Evolutionary conservation across 345 rosid species (phyloP), one percentile per base, ranked within the genome.

Genomic region (Bruguiera sexangula): DNA sequence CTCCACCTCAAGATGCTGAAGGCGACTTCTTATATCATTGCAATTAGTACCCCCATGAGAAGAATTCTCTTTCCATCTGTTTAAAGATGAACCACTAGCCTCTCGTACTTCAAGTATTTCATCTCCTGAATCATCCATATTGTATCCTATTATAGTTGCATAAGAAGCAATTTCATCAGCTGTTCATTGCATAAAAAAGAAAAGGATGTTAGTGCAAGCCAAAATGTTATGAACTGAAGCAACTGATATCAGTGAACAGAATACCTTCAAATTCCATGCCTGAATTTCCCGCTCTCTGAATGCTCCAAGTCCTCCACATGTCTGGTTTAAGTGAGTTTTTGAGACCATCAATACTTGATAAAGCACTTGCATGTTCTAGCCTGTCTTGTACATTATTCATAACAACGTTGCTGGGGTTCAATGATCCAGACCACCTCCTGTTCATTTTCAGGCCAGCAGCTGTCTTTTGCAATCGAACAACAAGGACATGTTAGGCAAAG

Each of bases 231-330:
- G 62, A 53, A 48, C 63, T 58, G 52, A 56, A 67, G 54, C 58
- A 56, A 69, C 61, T 19, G 22, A 70, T 61, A 73, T 34, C 34
- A 68, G 58, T 24, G 29, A 50, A 65, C 58, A 67, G 29, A 9
- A 69, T 79, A 92, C 99, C 97, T 86, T 88, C 89, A 78, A 91
- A 86, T 68, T 86, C 84, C 76, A 58, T 70, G 71, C 76, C 82
- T 22, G 80, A 62, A 80, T 77, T 76, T 34, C 84, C 93, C 56
- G 94, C 85, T 77, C 93, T 84, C 67, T 77, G 81, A 79, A 77
- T 76, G 85, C 88, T 88, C 97, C 96, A 86, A 20, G 82, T 78
- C 71, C 91, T 91, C 97, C 97, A 89, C 27, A 71, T 70, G 62
- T 80, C 87, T 27, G 85, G 82, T 73, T 80, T 75, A 70, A 66